Percentiles rank a stretch among this genome's conserved stretches.
phyloP scores from a whole-genome alignment of 2,329 filamentous ascomycete species.

The Penicillium sclerotiorum region DNA sequence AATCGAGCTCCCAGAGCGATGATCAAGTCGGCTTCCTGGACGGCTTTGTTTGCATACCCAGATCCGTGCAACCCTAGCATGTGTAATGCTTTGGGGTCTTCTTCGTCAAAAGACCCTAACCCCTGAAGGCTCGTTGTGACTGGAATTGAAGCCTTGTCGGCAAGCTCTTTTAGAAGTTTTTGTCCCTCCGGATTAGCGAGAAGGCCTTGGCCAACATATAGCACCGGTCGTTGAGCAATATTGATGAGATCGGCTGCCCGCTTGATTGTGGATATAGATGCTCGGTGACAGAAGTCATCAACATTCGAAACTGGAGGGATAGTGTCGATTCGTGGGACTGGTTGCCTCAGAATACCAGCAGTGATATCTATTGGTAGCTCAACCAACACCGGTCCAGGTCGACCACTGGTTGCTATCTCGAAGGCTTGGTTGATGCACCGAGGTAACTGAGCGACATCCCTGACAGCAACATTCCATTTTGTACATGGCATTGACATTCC shows the following conservation, averaged over 20 bases:
- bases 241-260: slow-evolving; percentile 65
- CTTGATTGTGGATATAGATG: background rate
- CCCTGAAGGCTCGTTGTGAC: slow-evolving; percentile 93
- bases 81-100: slow-evolving; percentile 85
- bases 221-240: slow-evolving; percentile 73
- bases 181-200: slow-evolving; percentile 74
- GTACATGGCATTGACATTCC: slow-evolving; percentile 90
- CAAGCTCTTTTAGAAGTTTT: slow-evolving; percentile 72
- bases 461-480: slow-evolving; percentile 98
- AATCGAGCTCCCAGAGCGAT: slow-evolving; percentile 88
- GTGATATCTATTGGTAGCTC: slow-evolving; percentile 94
- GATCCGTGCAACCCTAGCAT: slow-evolving; percentile 98
- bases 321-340: background rate
- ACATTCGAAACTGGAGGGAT: background rate
- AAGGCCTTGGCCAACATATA: slow-evolving; percentile 82
- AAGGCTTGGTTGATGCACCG: slow-evolving; percentile 92
- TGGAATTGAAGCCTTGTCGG: slow-evolving; percentile 83
- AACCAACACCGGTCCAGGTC: slow-evolving; percentile 88
- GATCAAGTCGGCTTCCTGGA: slow-evolving; percentile 92
- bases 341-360: slow-evolving; percentile 66
- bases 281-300: background rate
- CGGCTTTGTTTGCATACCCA: slow-evolving; percentile 92
- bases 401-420: slow-evolving; percentile 87
- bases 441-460: slow-evolving; percentile 84
- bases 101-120: slow-evolving; percentile 84